Base-by-base conservation (phyloP, 495 filamentous ascomycete species). In the Trypethelium eluteriae region DNA sequence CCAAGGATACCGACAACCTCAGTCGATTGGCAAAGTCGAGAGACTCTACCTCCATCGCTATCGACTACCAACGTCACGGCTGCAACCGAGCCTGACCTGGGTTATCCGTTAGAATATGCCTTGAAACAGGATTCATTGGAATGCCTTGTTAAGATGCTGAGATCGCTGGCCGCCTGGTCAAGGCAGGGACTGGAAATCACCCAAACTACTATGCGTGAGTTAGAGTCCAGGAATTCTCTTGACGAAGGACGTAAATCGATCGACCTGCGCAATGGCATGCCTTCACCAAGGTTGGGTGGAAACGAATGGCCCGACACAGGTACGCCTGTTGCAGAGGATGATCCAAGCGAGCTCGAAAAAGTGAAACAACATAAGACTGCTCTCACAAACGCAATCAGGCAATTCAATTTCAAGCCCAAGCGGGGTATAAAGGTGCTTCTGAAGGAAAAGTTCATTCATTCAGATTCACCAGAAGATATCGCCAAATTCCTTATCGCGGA, bases 321-420 rank as follows among this genome's bases (percentile, higher is more conserved):
- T 10, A 93, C 92, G 0, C 90, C 92, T 6, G 69, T 89, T 6
- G 74, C 88, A 1, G 91, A 95, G 65, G 94, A 98, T 72, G 95
- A 99, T 69, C 92, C 92, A 2, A 89, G 83, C 53, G 86, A 98
- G 72, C 81, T 99, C 39, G 94, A 97, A 72, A 95, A 88, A 74
- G 91, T 89, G 63, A 98, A 97, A 79, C 89, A 91, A 67, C 83
- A 88, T 50, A 99, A 99, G 79, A 98, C 91, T 38, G 93, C 93
- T 3, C 79, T 96, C 66, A 88, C 85, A 49, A 93, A 95, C 69
- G 91, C 89, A 1, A 88, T 96, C 69, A 88, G 88, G 49, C 89
- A 91, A 66, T 99, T 99, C 81, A 99, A 99, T 74, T 98, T 91
- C 82, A 99, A 99, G 74, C 91, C 95, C 2, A 99, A 98, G 74